Percentiles rank a stretch among this genome's conserved stretches.
Conservation (phyloP, 2,329 filamentous ascomycete genomes). For the Microcyclospora tardicrescens region DNA sequence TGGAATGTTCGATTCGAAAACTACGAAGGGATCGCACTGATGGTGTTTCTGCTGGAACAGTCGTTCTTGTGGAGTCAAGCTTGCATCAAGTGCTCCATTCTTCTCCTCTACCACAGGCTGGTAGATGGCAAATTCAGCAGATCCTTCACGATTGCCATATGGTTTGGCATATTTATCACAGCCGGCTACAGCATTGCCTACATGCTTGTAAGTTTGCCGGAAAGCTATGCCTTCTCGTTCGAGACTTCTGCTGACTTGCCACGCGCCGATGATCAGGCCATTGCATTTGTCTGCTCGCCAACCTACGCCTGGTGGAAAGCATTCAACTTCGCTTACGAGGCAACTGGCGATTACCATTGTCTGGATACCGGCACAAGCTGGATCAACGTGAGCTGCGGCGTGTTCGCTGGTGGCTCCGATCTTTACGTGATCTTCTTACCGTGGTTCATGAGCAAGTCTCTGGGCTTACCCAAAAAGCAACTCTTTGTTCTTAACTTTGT, state of each 20-base stretch:
- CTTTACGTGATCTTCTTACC: slow-evolving; percentile 30
- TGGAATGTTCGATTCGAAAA: slow-evolving; percentile 22
- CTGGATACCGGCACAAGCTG: slow-evolving; percentile 20
- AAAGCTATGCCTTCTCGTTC: no score
- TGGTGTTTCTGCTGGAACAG: slow-evolving; percentile 23
- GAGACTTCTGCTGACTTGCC: no score
- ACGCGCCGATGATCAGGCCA: no score
- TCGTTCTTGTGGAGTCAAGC: slow-evolving; percentile 22
- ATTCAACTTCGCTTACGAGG: slow-evolving; percentile 13
- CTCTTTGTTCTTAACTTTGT: slow-evolving; percentile 34
- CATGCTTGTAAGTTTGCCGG: slow-evolving; percentile 7
- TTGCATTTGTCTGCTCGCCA: slow-evolving; percentile 27
- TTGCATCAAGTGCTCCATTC: slow-evolving; percentile 25
- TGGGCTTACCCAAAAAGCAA: slow-evolving; percentile 30
- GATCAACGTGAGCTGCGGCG: slow-evolving; percentile 27
- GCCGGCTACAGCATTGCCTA: slow-evolving; percentile 27
- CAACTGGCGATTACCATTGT: no score
- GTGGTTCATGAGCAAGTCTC: slow-evolving; percentile 31
- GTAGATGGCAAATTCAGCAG: slow-evolving; percentile 22
- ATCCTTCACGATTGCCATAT: slow-evolving; percentile 26
- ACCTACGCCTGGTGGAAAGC: slow-evolving; percentile 29
- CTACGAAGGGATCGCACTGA: slow-evolving; percentile 12
- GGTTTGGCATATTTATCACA: slow-evolving; percentile 27
- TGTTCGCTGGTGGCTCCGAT: slow-evolving; percentile 28
- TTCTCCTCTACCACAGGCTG: slow-evolving; percentile 32